Base-by-base conservation (phyloP, 306 rosid genomes). In the Benincasa hispida region DNA sequence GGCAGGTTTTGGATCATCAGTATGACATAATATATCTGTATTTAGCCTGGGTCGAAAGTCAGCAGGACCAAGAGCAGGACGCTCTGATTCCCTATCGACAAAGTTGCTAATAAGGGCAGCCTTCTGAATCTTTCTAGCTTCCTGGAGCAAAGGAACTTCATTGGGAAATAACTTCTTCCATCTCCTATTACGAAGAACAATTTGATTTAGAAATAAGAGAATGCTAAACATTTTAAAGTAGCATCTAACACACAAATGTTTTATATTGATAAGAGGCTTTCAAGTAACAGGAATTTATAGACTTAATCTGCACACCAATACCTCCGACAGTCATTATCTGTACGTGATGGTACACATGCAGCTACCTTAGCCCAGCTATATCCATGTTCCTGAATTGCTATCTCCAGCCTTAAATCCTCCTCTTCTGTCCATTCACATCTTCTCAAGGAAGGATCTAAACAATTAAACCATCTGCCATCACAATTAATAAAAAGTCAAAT, bases 251-350 rank as follows among this genome's bases (percentile, higher is more conserved):
- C 22, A 42, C 19, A 42, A 42, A 6, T 68, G 11, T 35, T 42
- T 42, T 68, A 12, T 3, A 14, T 25, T 28, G 39, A 32, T 9
- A 21, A 63, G 48, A n/a, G 18, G 51, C 3, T 35, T 66, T 66
- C 32, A 66, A 39, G 5, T 1, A 11, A 39, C 51, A 1, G 53
- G 19, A 66, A 39, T 12, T 35, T 37, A 25, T 27, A 34, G 25
- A 63, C 25, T 22, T 30, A 48, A 48, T 48, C 48, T 17, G 51
- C 18, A 69, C n/a, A 69, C 37, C 56, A 72, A 22, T 89, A 94
- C 99, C 96, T 94, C 70, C 96, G 86, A 84, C 99, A 94, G 76
- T 90, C 95, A 80, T 86, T 86, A 87, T 94, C 99, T 66, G 96
- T 91, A 35, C 99, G 97, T 59, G 88, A 86, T 70, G 93, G 89